phyloP scores from a whole-genome alignment of 1,284 basidiomycete genomes.

The Ustilago xerochloae region DNA sequence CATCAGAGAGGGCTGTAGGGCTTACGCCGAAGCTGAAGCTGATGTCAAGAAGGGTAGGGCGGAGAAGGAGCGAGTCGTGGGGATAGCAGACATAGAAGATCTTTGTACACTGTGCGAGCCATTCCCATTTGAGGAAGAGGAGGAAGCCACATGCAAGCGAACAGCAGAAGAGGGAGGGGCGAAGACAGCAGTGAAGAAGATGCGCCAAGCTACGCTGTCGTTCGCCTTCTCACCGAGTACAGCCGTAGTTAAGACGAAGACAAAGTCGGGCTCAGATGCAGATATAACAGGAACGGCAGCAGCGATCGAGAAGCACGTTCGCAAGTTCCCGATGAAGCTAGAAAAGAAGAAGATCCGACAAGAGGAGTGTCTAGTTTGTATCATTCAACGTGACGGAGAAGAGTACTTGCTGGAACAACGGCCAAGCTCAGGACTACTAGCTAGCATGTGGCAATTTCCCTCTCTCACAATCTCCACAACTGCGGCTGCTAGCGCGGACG shows the following conservation, averaged over 20 bases:
- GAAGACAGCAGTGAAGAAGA: slow-evolving; percentile 16
- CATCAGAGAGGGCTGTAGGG: slow-evolving; percentile 49
- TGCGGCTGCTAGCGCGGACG: slow-evolving; percentile 3
- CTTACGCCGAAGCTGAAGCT: slow-evolving; percentile 22
- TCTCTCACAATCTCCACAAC: slow-evolving; percentile 44
- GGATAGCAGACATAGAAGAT: slow-evolving; percentile 57
- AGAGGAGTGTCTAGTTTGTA: slow-evolving; percentile 85
- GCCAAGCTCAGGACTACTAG: slow-evolving; percentile 44
- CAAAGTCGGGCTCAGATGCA: not conserved
- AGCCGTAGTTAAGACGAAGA: slow-evolving; percentile 6
- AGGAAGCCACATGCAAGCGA: slow-evolving; percentile 2
- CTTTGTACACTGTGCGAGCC: slow-evolving; percentile 59
- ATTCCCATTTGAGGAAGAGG: slow-evolving; percentile 39
- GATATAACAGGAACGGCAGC: not conserved
- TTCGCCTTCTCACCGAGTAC: slow-evolving; percentile 24
- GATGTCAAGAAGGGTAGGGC: slow-evolving; percentile 3
- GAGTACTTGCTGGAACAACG: slow-evolving; percentile 43
- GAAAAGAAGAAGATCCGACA: slow-evolving; percentile 84
- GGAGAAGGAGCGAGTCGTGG: not conserved
- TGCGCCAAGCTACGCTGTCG: slow-evolving; percentile 36
- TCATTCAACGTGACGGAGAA: slow-evolving; percentile 70
- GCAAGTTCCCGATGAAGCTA: slow-evolving; percentile 85
- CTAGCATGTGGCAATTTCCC: slow-evolving; percentile 66
- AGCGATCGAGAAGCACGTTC: slow-evolving; percentile 71
- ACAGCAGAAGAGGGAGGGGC: not conserved